Evolutionary conservation across 2,329 filamentous ascomycete species (phyloP), one percentile per base, ranked within the genome.

Genomic region (Chaetomium sp.): DNA sequence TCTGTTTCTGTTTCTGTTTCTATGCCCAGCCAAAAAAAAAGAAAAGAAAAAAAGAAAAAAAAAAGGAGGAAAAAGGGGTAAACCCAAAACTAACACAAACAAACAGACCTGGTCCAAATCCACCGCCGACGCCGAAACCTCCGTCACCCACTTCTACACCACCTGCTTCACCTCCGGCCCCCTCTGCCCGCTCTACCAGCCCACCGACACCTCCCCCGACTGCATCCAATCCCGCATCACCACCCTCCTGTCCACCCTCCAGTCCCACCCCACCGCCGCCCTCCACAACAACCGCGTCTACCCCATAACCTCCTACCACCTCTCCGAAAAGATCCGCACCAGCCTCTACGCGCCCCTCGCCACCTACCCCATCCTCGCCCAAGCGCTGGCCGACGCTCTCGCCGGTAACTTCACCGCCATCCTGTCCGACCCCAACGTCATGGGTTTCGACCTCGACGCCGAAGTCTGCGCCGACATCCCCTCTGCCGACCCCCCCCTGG

Each of bases 151-250:
- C 36, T 55, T 60, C 38, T 60, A 60, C 47, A 27, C 14, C 19
- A 54, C 47, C 41, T 60, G 58, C 47, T 54, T 57, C 52, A 43
- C 55, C 10, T 55, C 55, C 10, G 55, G 55, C 34, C 12, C 12
- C 5, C 10, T 5, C 6, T 60, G 58, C 43, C 49, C 53, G 1
- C 49, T 60, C 4, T 51, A 50, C 34, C 36, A 55, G 27, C 19
- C 9, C n/a, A n/a, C 6, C 10, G 58, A 60, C 38, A 42, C 19
- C 12, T 46, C 46, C 49, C n/a, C 34, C 5, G 33, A 38, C 14
- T 43, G 52, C 40, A 52, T 60, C 46, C 40, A 50, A 7, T 5
- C 33, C 4, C 58, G 55, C 32, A 43, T 60, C 38, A 33, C 35
- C 47, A 14, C 35, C 9, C 41, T 57, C 19, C n/a, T 60, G 33